Evolutionary conservation across 1,284 basidiomycete genomes (phyloP).

Genomic region (Microbotryomycetes sp.): DNA sequence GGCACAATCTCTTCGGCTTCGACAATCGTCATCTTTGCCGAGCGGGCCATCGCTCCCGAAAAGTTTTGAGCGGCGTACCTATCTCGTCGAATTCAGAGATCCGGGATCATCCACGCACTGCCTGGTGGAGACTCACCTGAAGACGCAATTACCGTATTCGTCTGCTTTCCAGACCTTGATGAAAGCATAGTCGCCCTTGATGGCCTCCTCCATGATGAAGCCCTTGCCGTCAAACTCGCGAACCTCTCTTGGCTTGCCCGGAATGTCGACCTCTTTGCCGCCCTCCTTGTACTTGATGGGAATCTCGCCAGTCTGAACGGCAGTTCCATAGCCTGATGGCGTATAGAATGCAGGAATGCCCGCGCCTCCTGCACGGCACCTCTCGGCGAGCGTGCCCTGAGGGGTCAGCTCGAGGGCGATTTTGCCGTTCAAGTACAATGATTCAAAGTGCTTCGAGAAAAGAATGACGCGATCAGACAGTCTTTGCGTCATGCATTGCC

Average conservation of each 20-base stretch:
- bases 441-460: constrained; percentile 41
- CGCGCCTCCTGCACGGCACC: constrained; percentile 81
- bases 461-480: neutral
- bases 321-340: constrained; percentile 61
- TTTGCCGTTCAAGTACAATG: constrained; percentile 67
- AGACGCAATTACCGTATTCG: constrained; percentile 50
- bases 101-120: neutral
- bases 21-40: constrained; percentile 82
- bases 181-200: constrained; percentile 66
- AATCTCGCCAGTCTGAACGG: constrained; percentile 43
- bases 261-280: constrained; percentile 43
- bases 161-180: constrained; percentile 93
- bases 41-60: constrained; percentile 75
- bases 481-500: neutral
- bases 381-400: constrained; percentile 83
- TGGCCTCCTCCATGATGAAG: constrained; percentile 80
- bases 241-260: constrained; percentile 56
- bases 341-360: constrained; percentile 96
- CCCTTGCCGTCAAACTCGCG: constrained; percentile 71
- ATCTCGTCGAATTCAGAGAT: neutral
- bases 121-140: constrained; percentile 34
- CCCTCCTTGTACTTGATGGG: constrained; percentile 47
- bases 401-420: constrained; percentile 82
- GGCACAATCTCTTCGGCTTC: constrained; percentile 93
- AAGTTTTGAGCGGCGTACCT: constrained; percentile 88